Base-by-base conservation (phyloP, 805 yeast genomes). In the Ogataea haglerorum region DNA sequence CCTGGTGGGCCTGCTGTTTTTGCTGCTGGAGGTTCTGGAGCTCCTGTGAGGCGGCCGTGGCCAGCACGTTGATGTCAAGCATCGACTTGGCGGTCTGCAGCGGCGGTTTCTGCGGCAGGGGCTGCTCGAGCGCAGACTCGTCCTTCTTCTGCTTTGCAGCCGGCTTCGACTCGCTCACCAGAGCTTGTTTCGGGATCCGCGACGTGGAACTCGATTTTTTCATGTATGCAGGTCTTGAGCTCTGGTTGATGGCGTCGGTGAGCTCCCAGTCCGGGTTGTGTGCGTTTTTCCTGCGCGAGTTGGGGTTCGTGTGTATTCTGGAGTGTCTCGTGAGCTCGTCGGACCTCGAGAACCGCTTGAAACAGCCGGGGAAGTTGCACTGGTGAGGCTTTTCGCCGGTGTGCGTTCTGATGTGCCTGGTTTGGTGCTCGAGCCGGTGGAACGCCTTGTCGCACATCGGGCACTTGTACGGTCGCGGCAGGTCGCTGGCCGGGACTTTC, bases 371-470 rank as follows among this genome's bases (percentile, higher is more conserved):
- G 52, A 75, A 87, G 14, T 80, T 75, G 63, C 96, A 88, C 36
- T 78, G 80, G 58, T 85, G 93, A 2, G 96, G 95, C 60, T 87
- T 85, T 60, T 88, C 95, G 35, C 96, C 96, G 0, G 96, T 88
- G 65, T 88, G 96, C 8, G 95, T 88, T 43, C 96, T 71, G 51
- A 89, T 83, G 60, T 88, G 96, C 51, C 96, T 74, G 10, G 95
- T 88, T 58, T 86, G 95, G 61, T 88, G 96, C 61, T 88, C 96
- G 34, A 88, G 68, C 46, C 96, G 73, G 61, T 86, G 91, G 60
- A 88, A 88, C 8, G 95, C 87, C 65, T 87, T 85, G 36, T 78
- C 80, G 63, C 96, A 88, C 53, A 85, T 70, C 15, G 90, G 82
- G 56, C 96, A 88, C 53, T 80, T 79, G 69, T 85, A 89, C 3